phyloP scores from a whole-genome alignment of 495 filamentous ascomycete species.

The Trichodelitschia bisporula region DNA sequence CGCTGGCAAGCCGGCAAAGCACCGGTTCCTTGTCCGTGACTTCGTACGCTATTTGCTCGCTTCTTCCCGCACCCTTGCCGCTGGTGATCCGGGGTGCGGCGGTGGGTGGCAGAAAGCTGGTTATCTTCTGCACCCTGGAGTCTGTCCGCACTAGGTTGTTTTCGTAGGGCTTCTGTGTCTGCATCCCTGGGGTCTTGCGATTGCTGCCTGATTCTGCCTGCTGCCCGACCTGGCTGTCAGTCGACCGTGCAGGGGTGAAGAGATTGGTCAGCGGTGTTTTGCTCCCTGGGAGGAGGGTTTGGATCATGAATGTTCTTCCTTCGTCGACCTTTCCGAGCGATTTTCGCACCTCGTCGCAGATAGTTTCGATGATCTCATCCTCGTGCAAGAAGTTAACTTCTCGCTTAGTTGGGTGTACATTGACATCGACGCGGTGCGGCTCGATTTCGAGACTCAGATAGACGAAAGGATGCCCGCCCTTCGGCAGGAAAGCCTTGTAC shows the following conservation, averaged over 20 bases:
- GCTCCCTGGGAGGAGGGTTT: conserved; percentile 59
- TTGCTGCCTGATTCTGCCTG: no score
- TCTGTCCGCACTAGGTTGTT: conserved; percentile 84
- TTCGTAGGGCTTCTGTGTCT: conserved; percentile 43
- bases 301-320: conserved; percentile 82
- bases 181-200: conserved; percentile 18
- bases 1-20: conserved; percentile 44
- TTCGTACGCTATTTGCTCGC: conserved; percentile 39
- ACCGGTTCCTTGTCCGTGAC: conserved; percentile 40
- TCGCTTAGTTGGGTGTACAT: conserved; percentile 91
- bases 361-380: conserved; percentile 78
- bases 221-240: no score
- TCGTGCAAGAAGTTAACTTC: conserved; percentile 98
- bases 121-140: conserved; percentile 78
- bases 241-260: conserved; percentile 8
- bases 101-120: conserved; percentile 62
- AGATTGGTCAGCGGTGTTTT: conserved; percentile 17
- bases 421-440: conserved; percentile 83
- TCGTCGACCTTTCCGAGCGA: conserved; percentile 77
- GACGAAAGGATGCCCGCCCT: conserved; percentile 81
- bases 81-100: no score
- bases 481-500: conserved; percentile 75
- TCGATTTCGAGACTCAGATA: conserved; percentile 90
- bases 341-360: conserved; percentile 58
- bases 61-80: conserved; percentile 4